Evolutionary conservation across 2,329 filamentous ascomycete genomes (phyloP).

Genomic region (Tolypocladium endophyticum): DNA sequence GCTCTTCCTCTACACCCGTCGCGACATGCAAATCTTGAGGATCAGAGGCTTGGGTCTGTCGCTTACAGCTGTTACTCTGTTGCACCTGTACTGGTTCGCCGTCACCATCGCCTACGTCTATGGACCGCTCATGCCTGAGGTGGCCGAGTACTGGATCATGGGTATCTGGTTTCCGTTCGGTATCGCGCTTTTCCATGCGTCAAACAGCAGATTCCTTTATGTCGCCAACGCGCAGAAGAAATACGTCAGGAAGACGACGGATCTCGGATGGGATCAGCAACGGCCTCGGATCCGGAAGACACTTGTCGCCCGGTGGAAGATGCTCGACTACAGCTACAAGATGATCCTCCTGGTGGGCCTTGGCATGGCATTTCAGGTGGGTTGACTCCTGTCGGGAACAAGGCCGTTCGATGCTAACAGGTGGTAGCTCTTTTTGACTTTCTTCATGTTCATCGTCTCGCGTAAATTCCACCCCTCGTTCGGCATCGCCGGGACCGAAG

Average conservation of each 20-base stretch:
- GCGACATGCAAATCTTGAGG: constrained; percentile 27
- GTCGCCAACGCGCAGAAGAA: constrained; percentile 44
- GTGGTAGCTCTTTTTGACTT: constrained; percentile 42
- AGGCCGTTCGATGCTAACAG: background rate
- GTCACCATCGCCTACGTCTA: constrained; percentile 28
- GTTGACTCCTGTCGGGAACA: constrained; percentile 2
- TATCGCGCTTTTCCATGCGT: constrained; percentile 55
- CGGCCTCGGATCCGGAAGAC: constrained; percentile 12
- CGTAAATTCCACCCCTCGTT: constrained; percentile 54
- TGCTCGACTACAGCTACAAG: constrained; percentile 34
- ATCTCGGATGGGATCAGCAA: constrained; percentile 1
- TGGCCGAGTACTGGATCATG: constrained; percentile 57
- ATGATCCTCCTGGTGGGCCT: constrained; percentile 39
- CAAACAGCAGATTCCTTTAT: constrained; percentile 50
- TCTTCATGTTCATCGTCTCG: constrained; percentile 52
- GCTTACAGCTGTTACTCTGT: constrained; percentile 25
- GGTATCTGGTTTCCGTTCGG: constrained; percentile 53
- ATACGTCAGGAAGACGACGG: constrained; percentile 14
- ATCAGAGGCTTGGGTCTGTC: constrained; percentile 30
- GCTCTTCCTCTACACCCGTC: constrained; percentile 27
- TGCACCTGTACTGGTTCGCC: constrained; percentile 32
- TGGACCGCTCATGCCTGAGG: constrained; percentile 33
- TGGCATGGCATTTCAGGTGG: constrained; percentile 47
- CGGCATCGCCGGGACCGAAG: constrained; percentile 50
- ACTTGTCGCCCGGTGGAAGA: constrained; percentile 24